Conservation (phyloP, 2,329 filamentous ascomycete species). For the Penicillium sp. region DNA sequence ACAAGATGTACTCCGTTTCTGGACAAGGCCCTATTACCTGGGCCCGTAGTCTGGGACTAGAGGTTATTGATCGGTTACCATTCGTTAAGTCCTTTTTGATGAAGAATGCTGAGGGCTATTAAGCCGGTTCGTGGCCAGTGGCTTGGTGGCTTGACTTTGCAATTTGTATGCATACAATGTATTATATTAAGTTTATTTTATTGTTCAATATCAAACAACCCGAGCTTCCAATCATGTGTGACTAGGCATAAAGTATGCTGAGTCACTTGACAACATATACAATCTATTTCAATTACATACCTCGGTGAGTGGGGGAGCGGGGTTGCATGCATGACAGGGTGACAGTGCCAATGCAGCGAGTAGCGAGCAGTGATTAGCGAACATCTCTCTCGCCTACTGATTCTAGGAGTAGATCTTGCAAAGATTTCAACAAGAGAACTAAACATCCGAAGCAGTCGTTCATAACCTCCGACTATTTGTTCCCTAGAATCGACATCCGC, state of each 20-base stretch:
- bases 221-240: background rate
- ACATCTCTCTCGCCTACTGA: background rate
- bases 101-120: conserved; percentile 57
- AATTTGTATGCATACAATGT: conserved; percentile 14
- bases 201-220: conserved; percentile 1
- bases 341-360: background rate
- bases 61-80: conserved; percentile 70
- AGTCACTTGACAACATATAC: background rate
- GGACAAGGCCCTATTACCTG: conserved; percentile 76
- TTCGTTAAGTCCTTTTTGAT: conserved; percentile 84
- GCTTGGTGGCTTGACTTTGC: background rate
- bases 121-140: background rate
- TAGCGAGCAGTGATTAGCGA: background rate
- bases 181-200: conserved; percentile 14
- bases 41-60: conserved; percentile 73
- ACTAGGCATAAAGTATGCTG: background rate
- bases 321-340: background rate
- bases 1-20: conserved; percentile 80
- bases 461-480: background rate
- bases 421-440: background rate
- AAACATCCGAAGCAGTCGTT: background rate
- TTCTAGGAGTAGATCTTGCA: background rate
- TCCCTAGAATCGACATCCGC: background rate
- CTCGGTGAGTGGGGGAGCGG: background rate
- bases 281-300: background rate